Conservation (phyloP, 352 stramenopile genomes). For the Aphanomyces cochlioides region DNA sequence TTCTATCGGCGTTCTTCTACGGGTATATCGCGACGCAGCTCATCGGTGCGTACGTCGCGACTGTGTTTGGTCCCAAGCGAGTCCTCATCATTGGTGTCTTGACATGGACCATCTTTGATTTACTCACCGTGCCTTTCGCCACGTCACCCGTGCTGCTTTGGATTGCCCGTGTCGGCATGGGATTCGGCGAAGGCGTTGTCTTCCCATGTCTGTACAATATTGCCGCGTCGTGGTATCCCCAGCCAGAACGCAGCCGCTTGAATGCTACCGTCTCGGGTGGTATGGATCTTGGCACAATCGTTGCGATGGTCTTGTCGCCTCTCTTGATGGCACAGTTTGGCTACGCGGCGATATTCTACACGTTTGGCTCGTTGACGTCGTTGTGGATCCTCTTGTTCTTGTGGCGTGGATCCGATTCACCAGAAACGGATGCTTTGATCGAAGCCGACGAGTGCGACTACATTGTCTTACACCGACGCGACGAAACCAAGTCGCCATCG, state of each 20-base stretch:
- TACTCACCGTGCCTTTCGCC: conserved; percentile 66
- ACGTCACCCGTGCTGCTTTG: conserved; percentile 66
- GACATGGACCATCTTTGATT: conserved; percentile 79
- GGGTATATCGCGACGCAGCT: conserved; percentile 87
- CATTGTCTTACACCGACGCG: conserved; percentile 52
- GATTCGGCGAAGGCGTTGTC: conserved; percentile 78
- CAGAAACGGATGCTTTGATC: conserved; percentile 62
- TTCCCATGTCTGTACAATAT: conserved; percentile 88
- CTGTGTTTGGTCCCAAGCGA: conserved; percentile 62
- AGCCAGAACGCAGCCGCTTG: conserved; percentile 75
- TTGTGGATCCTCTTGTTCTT: conserved; percentile 65
- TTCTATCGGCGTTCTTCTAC: conserved; percentile 85
- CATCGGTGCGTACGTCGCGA: conserved; percentile 65
- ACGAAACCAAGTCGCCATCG: not conserved
- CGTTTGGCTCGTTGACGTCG: conserved; percentile 72
- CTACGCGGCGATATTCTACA: conserved; percentile 73
- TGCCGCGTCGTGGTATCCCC: conserved; percentile 74
- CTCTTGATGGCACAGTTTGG: conserved; percentile 55
- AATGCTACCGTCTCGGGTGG: conserved; percentile 73
- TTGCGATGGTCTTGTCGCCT: conserved; percentile 69
- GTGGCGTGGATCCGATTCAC: conserved; percentile 56
- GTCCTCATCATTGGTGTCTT: conserved; percentile 73
- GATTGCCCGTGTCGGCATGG: conserved; percentile 73
- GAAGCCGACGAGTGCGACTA: conserved; percentile 51
- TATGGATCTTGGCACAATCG: conserved; percentile 77